These are phyloP conservation scores for Kazachstania psychrophila DNA, from an alignment of 805 yeast species.

Conservation along the genomic window DNA sequence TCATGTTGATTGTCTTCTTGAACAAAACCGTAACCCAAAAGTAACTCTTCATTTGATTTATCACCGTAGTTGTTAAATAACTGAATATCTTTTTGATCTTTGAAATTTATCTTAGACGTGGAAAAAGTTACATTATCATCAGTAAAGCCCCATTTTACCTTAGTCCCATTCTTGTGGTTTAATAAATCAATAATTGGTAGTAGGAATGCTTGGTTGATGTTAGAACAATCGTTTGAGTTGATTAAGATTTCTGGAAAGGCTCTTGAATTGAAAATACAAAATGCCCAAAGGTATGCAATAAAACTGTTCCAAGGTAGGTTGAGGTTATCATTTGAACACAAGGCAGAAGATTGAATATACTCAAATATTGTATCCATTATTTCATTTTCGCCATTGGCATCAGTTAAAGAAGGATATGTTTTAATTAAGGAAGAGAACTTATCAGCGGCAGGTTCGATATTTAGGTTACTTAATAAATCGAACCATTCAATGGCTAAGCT, in stretches of 20 bases:
- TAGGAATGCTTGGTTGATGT: constrained; percentile 52
- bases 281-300: constrained; percentile 67
- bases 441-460: constrained; percentile 2
- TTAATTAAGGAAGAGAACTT: background rate
- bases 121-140: constrained; percentile 35
- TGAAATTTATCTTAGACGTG: constrained; percentile 24
- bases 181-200: constrained; percentile 71
- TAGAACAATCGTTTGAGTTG: constrained; percentile 19
- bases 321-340: constrained; percentile 11
- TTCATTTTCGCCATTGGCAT: background rate
- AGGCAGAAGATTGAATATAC: constrained; percentile 3
- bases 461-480: constrained; percentile 4
- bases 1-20: constrained; percentile 50
- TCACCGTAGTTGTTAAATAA: constrained; percentile 79
- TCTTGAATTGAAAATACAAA: constrained; percentile 59
- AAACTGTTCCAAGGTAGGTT: constrained; percentile 49
- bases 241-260: constrained; percentile 70
- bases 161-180: constrained; percentile 56
- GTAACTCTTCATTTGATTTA: constrained; percentile 74
- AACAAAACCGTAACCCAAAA: constrained; percentile 77
- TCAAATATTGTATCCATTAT: too few species aligned
- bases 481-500: constrained; percentile 54
- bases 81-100: constrained; percentile 22
- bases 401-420: background rate
- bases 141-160: constrained; percentile 52